A percentile compares a stretch with the other conserved stretches of the same genome.
Evolutionary conservation across 2,329 filamentous ascomycete species (phyloP).

Genomic region (Colletotrichum abscissum): DNA sequence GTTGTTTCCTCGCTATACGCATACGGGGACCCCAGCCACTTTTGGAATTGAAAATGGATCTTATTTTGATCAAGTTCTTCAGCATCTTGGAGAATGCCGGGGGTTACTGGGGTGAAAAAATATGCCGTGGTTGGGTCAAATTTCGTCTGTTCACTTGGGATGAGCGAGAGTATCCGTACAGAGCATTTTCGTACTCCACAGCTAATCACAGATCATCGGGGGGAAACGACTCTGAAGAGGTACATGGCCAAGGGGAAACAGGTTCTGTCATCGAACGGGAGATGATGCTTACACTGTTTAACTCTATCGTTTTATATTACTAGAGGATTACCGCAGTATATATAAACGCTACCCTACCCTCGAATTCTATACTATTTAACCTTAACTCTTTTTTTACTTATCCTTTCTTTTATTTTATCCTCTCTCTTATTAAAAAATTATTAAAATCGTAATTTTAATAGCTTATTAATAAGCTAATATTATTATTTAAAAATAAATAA

Average conservation of each 20-base stretch:
- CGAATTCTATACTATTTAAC: no score
- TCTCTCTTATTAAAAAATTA: no score
- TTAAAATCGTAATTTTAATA: no score
- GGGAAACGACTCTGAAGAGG: neutral
- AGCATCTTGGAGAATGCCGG: neutral
- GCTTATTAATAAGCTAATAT: no score
- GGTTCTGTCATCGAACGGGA: constrained; percentile 2
- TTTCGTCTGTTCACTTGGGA: constrained; percentile 21
- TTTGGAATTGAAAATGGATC: constrained; percentile 29
- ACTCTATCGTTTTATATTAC: no score
- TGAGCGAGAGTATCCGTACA: constrained; percentile 13
- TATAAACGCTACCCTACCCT: no score
- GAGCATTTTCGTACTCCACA: constrained; percentile 9
- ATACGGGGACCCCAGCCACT: constrained; percentile 20
- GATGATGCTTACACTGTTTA: constrained; percentile 32
- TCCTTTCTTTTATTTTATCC: no score
- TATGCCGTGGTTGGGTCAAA: constrained; percentile 4
- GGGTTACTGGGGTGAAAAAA: neutral
- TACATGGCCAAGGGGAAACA: neutral
- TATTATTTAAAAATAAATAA: no score
- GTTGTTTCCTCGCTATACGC: neutral
- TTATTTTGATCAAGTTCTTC: constrained; percentile 10
- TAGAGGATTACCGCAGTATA: no score
- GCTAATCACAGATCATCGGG: constrained; percentile 27
- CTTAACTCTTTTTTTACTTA: no score